Base-by-base conservation (phyloP, 495 filamentous ascomycete species). In the Aspergillus cavernicola region DNA sequence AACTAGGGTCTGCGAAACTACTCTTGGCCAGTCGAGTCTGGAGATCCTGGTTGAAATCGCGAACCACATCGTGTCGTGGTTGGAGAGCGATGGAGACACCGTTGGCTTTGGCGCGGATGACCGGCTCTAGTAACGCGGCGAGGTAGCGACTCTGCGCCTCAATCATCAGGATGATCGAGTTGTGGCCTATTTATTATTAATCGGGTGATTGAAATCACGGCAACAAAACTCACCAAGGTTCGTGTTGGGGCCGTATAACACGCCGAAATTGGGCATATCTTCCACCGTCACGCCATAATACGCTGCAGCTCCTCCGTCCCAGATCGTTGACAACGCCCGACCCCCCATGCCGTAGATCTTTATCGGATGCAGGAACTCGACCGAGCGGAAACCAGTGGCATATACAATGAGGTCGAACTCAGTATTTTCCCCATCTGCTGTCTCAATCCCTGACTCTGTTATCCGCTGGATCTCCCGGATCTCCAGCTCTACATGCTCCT, bases 151-250 rank as follows among this genome's bases (percentile, higher is more conserved):
- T 71, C 57, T 84, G 79, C 2, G 78, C 74, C 58, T 85, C 82
- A 50, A 83, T 83, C 79, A 82, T 83, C 24, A 83, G 65, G 42
- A 82, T 77, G 47, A 84, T 80, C 38, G 70, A 75, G 44, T 78
- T 81, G 54, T 82, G 78, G 1, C 68, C 71, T 67, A 13, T 28
- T 6, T 13, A 46, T 19, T 19, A 13, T n/a, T n/a, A n/a, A n/a
- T n/a, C n/a, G n/a, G 24, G 9, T 28, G 24, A 9, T 28, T 28
- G 24, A 28, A n/a, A n/a, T 3, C 12, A 31, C 9, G 23, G 43
- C 6, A 61, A 59, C n/a, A n/a, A 61, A 16, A 40, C 39, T 23
- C 19, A 64, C 71, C 73, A 23, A 85, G 69, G 33, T 80, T 83
- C 8, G 78, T 83, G 40, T 82, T 83, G 2, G 80, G 80, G 2